phyloP scores from a whole-genome alignment of 2,329 filamentous ascomycete species.

The Penicillium sp. region DNA sequence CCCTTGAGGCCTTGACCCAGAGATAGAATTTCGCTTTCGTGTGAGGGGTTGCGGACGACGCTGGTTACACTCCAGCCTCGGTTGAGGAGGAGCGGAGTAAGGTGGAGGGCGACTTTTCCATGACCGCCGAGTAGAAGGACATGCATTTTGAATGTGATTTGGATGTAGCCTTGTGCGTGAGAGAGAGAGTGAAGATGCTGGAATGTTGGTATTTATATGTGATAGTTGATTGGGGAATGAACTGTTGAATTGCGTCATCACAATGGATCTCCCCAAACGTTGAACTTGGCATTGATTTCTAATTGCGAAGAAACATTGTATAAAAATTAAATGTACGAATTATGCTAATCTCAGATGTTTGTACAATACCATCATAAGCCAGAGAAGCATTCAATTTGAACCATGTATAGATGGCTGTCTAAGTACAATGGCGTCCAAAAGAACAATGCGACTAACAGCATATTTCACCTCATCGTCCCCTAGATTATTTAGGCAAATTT shows the following conservation, averaged over 20 bases:
- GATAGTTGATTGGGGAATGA: background rate
- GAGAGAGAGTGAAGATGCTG: background rate
- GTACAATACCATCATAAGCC: background rate
- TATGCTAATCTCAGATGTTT: background rate
- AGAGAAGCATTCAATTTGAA: background rate
- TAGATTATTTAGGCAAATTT: background rate
- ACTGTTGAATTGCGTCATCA: background rate
- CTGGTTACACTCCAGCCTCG: conserved; percentile 75
- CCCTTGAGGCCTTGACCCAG: conserved; percentile 59
- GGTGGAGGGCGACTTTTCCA: conserved; percentile 71
- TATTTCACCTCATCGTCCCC: background rate
- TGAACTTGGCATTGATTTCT: conserved; percentile 2
- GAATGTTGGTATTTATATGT: background rate
- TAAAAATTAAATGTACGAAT: background rate
- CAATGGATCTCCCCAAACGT: background rate
- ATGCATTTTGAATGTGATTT: conserved; percentile 33
- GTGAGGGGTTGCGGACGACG: conserved; percentile 70
- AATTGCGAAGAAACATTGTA: background rate
- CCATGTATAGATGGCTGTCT: background rate
- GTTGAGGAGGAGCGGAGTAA: conserved; percentile 73
- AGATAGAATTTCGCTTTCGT: conserved; percentile 62
- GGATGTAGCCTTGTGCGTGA: background rate
- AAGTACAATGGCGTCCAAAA: background rate
- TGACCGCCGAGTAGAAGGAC: conserved; percentile 78
- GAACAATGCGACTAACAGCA: background rate